These are phyloP conservation scores for Dispira simplex DNA, from an alignment of 192 early-diverging fungal genomes.

Conservation along the genomic window DNA sequence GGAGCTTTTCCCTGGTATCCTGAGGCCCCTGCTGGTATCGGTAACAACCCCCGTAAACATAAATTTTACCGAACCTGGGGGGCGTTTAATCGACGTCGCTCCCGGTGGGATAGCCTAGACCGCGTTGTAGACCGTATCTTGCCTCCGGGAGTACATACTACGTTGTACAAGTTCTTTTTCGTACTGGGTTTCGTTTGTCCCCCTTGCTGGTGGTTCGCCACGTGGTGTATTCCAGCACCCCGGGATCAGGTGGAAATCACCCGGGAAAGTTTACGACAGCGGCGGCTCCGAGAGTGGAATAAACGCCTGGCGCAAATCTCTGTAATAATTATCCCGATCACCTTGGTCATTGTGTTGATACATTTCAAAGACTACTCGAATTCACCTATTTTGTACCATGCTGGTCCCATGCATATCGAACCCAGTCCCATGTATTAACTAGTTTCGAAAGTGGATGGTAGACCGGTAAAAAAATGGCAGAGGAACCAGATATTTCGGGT, in stretches of 20 bases:
- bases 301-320: constrained; percentile 10
- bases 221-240: constrained; percentile 11
- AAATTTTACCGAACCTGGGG: too few relatives aligned
- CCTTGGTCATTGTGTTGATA: constrained; percentile 1
- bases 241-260: constrained; percentile 8
- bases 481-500: too few relatives aligned
- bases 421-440: too few relatives aligned
- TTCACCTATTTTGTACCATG: neutral
- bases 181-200: constrained; percentile 8
- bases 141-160: constrained; percentile 5
- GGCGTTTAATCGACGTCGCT: neutral
- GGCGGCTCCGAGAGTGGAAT: constrained; percentile 10
- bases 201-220: constrained; percentile 7
- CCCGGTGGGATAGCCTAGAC: neutral
- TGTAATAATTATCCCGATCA: neutral
- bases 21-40: too few relatives aligned
- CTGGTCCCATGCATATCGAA: too few relatives aligned
- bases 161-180: constrained; percentile 1
- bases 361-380: constrained; percentile 10
- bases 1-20: too few relatives aligned
- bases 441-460: too few relatives aligned
- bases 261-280: constrained; percentile 7
- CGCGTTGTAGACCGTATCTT: neutral
- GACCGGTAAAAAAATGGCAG: too few relatives aligned
- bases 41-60: too few relatives aligned